Evolutionary conservation across 139 green algal genomes (phyloP), one percentile per base, ranked within the genome.

Genomic region (Coelastrella sp.): DNA sequence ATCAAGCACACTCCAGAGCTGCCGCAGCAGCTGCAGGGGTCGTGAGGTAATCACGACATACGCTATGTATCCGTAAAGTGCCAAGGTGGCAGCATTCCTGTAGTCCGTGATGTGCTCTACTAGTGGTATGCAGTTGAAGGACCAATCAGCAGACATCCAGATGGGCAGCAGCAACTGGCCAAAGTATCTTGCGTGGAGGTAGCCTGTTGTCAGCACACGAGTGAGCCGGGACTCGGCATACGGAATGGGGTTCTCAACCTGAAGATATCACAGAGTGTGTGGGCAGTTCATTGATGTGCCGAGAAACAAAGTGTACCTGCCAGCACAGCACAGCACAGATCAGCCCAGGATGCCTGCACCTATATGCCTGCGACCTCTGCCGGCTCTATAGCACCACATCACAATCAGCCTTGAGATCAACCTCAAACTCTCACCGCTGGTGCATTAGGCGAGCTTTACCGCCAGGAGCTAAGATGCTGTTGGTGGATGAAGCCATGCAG

Each of bases 221-320:
- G 84, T 88, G 2, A 84, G 40, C 19, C 43, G 21, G 15, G 59
- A 81, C 9, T 40, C 0, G 0, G 87, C 71, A 82, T 97, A 97
- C n/a, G 94, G 75, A 19, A 96, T 93, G 9, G 94, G 94, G 84
- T 97, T 97, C 86, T 97, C 94, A 34, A 96, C 93, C 92, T 95
- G 90, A 64, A 68, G 6, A 23, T 9, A 13, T 1, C 11, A 9
- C 0, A 9, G 1, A 57, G 11, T 23, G 11, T 23, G 15, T 13
- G 45, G 45, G 45, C 15, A 9, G 15, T 9, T 57, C 45, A 23
- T 9, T 23, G 45, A 13, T 57, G 45, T 57, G 45, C 45, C 45
- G 15, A 57, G 45, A n/a, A n/a, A n/a, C n/a, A n/a, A n/a, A n/a
- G n/a, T n/a, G n/a, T n/a, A n/a, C n/a, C n/a, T n/a, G n/a, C n/a